Base-by-base conservation (phyloP, 2,329 filamentous ascomycete genomes). In the Ophiostoma quercus region DNA sequence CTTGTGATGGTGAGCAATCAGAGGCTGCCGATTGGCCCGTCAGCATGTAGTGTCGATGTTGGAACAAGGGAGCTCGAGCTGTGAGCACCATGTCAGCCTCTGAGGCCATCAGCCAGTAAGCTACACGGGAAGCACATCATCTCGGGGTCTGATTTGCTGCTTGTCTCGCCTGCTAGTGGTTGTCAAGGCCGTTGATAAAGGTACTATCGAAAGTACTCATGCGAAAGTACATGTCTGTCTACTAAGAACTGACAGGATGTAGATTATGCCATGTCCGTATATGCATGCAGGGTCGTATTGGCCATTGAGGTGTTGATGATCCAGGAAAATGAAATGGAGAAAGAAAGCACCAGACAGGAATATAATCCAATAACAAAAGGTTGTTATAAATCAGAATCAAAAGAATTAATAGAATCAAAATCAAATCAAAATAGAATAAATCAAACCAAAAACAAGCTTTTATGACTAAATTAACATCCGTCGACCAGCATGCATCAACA, bases 261-360 rank as follows among this genome's bases (percentile, higher is more conserved):
- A 29, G 47, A 57, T 25, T 39, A 67, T 67, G 66, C 47, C 66
- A 22, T 39, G 43, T 57, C 43, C 66, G 66, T 67, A 19, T 57
- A 67, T 25, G 65, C 22, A 69, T 39, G 22, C 39, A 32, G 66
- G 22, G 84, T 86, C 19, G 78, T 80, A 80, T 88, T 90, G 34
- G 88, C 87, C 71, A 88, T 83, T 73, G 80, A 80, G 76, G 91
- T 90, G 74, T 90, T 25, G n/a, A 5, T 19, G 16, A 43, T 43
- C 41, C 4, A 16, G 41, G 41, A 43, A 12, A 19, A 43, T 29
- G 25, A 43, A 16, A 43, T 16, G 34, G 4, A 34, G 34, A 34
- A 34, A 34, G 34, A 34, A 34, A 8, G 34, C 8, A 8, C 4
- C 34, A 34, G 4, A 6, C 34, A 6, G 8, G 34, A 34, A 34